Conservation (phyloP, 208 protist genomes). For the Polymyxa betae region DNA sequence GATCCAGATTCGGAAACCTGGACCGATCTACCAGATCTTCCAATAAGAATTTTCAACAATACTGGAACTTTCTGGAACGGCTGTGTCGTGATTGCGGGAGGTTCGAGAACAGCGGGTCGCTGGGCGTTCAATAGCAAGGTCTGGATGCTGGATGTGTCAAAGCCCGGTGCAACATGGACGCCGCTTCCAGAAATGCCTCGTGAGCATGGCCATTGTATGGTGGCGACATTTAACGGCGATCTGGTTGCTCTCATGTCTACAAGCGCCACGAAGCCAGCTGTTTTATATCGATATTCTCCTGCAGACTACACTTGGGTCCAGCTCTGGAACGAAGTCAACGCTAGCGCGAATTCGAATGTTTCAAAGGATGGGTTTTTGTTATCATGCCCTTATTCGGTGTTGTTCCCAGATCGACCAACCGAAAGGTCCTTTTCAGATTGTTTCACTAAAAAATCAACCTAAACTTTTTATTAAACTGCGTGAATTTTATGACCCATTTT, state of each 20-base stretch:
- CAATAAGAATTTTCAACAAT: background rate
- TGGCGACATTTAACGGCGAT: background rate
- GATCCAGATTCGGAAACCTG: background rate
- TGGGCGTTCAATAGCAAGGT: background rate
- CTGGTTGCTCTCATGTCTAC: background rate
- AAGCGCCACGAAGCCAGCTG: background rate
- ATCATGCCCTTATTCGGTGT: background rate
- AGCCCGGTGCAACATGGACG: background rate
- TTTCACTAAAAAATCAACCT: no score
- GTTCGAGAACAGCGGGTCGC: background rate
- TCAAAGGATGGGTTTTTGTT: background rate
- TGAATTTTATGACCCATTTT: no score
- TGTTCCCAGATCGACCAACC: background rate
- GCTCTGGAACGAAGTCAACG: background rate
- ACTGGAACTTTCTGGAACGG: background rate
- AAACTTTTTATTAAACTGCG: no score
- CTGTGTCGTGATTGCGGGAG: background rate
- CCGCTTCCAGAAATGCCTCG: background rate
- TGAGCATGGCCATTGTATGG: background rate
- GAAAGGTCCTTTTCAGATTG: no score
- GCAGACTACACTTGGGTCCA: background rate
- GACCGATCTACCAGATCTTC: background rate
- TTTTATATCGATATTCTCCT: background rate
- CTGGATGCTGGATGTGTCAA: background rate
- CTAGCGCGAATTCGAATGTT: background rate